A percentile compares a stretch with the other conserved stretches of the same genome.
These are phyloP conservation scores for Irpex lacteus DNA, from an alignment of 1,284 basidiomycete genomes.

Conservation along the genomic window DNA sequence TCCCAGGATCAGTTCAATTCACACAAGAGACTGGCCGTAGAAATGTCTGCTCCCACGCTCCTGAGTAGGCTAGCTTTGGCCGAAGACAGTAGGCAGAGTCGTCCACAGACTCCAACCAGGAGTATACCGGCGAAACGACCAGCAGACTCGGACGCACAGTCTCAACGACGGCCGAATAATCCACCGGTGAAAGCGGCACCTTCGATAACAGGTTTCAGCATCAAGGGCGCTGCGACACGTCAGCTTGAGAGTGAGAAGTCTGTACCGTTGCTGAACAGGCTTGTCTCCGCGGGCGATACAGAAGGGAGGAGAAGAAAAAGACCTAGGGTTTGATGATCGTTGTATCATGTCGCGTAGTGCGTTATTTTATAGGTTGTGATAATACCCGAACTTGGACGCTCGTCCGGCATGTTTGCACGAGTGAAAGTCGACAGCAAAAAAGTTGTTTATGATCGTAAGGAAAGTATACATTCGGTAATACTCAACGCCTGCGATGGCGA, in stretches of 20 bases:
- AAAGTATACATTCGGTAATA: no score
- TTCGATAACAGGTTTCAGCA: slow-evolving; percentile 15
- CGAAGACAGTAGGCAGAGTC: neutral
- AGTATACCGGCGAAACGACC: slow-evolving; percentile 22
- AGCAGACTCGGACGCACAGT: slow-evolving; percentile 14
- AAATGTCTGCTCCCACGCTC: slow-evolving; percentile 9
- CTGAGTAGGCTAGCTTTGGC: slow-evolving; percentile 24
- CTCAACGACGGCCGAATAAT: slow-evolving; percentile 14
- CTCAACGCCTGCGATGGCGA: no score
- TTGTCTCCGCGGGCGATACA: slow-evolving; percentile 19
- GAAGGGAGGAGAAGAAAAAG: slow-evolving; percentile 4
- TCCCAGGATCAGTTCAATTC: neutral
- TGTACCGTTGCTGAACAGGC: slow-evolving; percentile 44
- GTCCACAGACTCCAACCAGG: slow-evolving; percentile 1
- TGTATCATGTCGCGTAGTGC: neutral
- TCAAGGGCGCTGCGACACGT: slow-evolving; percentile 16
- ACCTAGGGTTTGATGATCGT: neutral
- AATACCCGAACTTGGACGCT: no score
- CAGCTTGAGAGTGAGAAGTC: slow-evolving; percentile 5
- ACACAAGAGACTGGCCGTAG: slow-evolving; percentile 2
- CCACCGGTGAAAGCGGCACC: neutral
- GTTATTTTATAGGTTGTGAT: neutral
- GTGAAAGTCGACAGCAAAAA: no score
- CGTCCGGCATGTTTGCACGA: no score
- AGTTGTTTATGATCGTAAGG: no score